These are phyloP conservation scores for Candida schatavii DNA, from an alignment of 805 yeast genomes.

Conservation along the genomic window DNA sequence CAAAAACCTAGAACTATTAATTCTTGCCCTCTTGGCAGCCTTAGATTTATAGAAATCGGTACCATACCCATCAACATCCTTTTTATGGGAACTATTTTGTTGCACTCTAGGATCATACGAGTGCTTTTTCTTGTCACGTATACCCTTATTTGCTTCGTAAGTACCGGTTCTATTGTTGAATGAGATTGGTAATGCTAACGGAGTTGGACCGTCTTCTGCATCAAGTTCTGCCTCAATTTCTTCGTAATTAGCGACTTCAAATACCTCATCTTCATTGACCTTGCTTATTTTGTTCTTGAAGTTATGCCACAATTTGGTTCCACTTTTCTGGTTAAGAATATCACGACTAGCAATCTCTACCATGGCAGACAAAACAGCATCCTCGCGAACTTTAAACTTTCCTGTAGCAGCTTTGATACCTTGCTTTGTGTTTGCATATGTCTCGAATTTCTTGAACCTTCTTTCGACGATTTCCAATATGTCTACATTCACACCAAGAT, in stretches of 20 bases:
- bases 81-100: slow-evolving; percentile 58
- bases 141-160: slow-evolving; percentile 72
- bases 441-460: slow-evolving; percentile 52
- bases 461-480: slow-evolving; percentile 77
- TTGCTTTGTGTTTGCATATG: slow-evolving; percentile 37
- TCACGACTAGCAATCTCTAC: slow-evolving; percentile 74
- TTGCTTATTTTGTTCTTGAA: slow-evolving; percentile 9
- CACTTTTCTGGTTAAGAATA: slow-evolving; percentile 49
- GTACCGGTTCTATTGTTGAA: slow-evolving; percentile 86
- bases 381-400: slow-evolving; percentile 31
- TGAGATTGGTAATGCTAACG: slow-evolving; percentile 47
- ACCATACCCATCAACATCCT: slow-evolving; percentile 79
- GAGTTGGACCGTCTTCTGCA: slow-evolving; percentile 23
- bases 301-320: slow-evolving; percentile 47
- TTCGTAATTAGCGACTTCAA: not conserved
- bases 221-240: slow-evolving; percentile 8
- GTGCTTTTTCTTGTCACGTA: slow-evolving; percentile 76
- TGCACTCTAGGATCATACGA: slow-evolving; percentile 82
- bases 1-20: slow-evolving; percentile 54
- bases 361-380: slow-evolving; percentile 54
- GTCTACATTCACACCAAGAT: slow-evolving; percentile 91
- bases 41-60: slow-evolving; percentile 55
- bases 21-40: slow-evolving; percentile 46
- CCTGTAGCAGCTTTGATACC: slow-evolving; percentile 49
- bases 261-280: slow-evolving; percentile 11